Evolutionary conservation across 2,329 filamentous ascomycete species (phyloP).

Genomic region (Neocucurbitaria cava): DNA sequence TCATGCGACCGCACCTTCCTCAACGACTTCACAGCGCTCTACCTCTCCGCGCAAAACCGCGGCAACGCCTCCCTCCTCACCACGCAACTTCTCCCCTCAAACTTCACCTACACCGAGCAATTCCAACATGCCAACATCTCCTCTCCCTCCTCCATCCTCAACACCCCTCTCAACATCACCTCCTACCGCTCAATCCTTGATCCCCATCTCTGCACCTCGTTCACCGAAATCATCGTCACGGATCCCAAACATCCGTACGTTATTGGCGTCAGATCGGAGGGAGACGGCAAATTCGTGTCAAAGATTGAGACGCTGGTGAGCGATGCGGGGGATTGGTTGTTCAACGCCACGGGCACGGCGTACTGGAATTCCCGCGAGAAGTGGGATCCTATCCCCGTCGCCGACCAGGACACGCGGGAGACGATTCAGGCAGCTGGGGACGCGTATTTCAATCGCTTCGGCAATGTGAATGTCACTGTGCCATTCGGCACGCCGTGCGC

Average conservation of each 20-base stretch:
- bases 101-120: constrained; percentile 32
- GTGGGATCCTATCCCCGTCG: constrained; percentile 22
- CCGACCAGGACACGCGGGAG: constrained; percentile 14
- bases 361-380: constrained; percentile 21
- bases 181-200: constrained; percentile 25
- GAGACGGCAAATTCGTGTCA: constrained; percentile 17
- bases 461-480: constrained; percentile 20
- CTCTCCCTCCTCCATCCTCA: constrained; percentile 19
- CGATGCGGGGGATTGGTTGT: constrained; percentile 32
- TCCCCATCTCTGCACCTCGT: constrained; percentile 24
- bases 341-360: constrained; percentile 25
- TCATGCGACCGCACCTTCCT: constrained; percentile 24
- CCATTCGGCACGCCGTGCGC: constrained; percentile 36
- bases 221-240: constrained; percentile 28
- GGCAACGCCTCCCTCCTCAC: constrained; percentile 17
- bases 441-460: constrained; percentile 30
- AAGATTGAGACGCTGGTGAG: constrained; percentile 31
- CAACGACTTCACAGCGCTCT: constrained; percentile 20
- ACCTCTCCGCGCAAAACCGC: constrained; percentile 23
- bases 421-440: constrained; percentile 33
- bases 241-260: constrained; percentile 27
- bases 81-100: constrained; percentile 10
- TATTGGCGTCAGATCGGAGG: constrained; percentile 24
- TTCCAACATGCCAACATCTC: constrained; percentile 21
- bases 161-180: constrained; percentile 24